phyloP scores from a whole-genome alignment of 2,329 filamentous ascomycete genomes.

The Fulvia fulva region DNA sequence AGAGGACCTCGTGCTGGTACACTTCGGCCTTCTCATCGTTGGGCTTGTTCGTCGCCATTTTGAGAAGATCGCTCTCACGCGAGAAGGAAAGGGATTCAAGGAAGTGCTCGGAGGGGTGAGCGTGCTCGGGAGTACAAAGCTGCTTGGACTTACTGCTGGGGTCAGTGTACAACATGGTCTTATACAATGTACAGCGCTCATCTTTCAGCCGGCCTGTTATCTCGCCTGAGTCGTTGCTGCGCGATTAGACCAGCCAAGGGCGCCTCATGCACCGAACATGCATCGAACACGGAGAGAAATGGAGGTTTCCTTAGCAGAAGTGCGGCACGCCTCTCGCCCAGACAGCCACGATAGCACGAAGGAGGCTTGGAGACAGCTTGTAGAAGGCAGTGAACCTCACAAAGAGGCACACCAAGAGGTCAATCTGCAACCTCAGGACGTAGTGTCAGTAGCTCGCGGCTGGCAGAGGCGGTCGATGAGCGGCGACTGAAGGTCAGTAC shows the following conservation, averaged over 20 bases:
- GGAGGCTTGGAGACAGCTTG: no score
- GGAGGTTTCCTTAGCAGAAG: no score
- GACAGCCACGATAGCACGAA: no score
- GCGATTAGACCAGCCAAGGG: background rate
- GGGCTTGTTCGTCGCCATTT: conserved; percentile 13
- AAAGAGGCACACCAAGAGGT: background rate
- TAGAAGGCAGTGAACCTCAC: no score
- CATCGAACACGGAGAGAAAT: no score
- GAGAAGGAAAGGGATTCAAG: background rate
- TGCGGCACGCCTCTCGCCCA: no score
- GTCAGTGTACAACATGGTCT: conserved; percentile 10
- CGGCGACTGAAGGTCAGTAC: background rate
- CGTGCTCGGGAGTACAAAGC: background rate
- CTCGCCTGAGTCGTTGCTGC: background rate
- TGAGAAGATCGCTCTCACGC: no score
- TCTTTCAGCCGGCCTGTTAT: conserved; percentile 1
- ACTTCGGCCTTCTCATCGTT: conserved; percentile 12
- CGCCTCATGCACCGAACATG: background rate
- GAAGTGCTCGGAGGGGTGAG: background rate
- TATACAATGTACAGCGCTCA: conserved; percentile 3
- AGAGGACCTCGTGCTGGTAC: conserved; percentile 11
- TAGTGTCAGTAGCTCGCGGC: background rate
- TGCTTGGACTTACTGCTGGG: background rate
- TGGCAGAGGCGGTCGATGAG: background rate
- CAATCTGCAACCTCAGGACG: background rate